Percentiles rank a stretch among this genome's conserved stretches.
phyloP scores from a whole-genome alignment of 2,329 filamentous ascomycete genomes.

The Colletotrichum sp. region DNA sequence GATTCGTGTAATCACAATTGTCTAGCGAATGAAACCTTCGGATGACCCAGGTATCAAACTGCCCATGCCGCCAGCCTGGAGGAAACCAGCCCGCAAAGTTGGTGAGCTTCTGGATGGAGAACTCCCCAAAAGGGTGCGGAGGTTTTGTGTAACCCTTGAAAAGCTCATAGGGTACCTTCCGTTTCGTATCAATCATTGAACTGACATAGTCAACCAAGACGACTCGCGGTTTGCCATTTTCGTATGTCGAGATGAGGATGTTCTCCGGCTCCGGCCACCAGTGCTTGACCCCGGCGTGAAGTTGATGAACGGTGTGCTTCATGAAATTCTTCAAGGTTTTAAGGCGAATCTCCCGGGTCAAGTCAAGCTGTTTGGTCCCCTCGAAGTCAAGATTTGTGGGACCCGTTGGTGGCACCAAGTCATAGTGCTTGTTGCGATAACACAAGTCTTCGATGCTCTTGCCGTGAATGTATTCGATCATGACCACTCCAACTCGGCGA shows the following conservation, averaged over 20 bases:
- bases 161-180: accelerated
- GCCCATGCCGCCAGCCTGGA: not conserved
- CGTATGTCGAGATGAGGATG: not conserved
- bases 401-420: not conserved
- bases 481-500: not conserved
- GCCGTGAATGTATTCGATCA: not conserved
- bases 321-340: not conserved
- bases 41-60: not conserved
- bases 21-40: not conserved
- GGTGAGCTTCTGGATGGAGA: not conserved
- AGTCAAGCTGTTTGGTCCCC: not conserved
- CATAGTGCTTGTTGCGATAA: not conserved
- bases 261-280: not conserved
- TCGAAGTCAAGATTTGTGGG: not conserved
- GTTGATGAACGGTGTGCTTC: not conserved
- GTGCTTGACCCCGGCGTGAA: not conserved
- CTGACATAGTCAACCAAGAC: not conserved
- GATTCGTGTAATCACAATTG: not conserved
- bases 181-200: not conserved
- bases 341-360: not conserved
- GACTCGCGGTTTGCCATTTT: not conserved
- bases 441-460: not conserved
- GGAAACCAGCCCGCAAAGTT: not conserved
- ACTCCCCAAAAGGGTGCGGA: not conserved
- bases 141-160: not conserved